Evolutionary conservation across 177 flowering plant genomes (phyloP), one percentile per base, ranked within the genome.

Genomic region (Vitis hybrid): DNA sequence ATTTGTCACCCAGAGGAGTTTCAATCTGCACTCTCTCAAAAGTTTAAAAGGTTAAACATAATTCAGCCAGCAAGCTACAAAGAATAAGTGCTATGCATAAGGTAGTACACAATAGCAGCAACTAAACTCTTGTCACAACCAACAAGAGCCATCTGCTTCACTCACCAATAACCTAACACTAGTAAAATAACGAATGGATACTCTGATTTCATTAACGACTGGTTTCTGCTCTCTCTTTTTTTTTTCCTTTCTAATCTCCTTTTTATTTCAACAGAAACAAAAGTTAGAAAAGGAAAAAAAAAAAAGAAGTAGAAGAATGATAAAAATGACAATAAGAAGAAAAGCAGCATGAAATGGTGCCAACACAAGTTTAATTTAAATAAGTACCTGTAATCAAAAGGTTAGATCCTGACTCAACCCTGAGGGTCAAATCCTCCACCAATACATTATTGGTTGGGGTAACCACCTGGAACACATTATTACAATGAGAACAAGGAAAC

Each of bases 361-460:
- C 33, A 29, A 53, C 20, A 48, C 10, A 56, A 66, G n/a, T 48
- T 9, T 14, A 8, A 18, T 18, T 2, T 56, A 20, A 67, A 20
- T 51, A n/a, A 31, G 14, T 82, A 96, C 99, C 99, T 77, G 99
- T 96, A 65, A 96, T 96, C 80, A 96, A 78, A 70, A 96, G 92
- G 81, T 96, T 96, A 52, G 98, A 89, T 69, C 99, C 97, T 58
- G 90, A 68, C 71, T 94, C 94, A 74, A 96, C 93, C 76, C 72
- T 86, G 15, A 96, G 87, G 10, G 89, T 82, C 80, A 96, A 79
- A 83, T 90, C 83, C 66, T 96, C 87, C 65, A 96, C 99, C 85
- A 96, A 80, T 52, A 88, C 91, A 83, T 96, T 92, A 55, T 94
- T 94, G 57, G 93, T 88, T 66, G 99, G 99, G 18, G 99, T 96